A percentile compares a stretch with the other conserved stretches of the same genome.
Evolutionary conservation across 23 red algal genomes (phyloP).

Genomic region (Gracilariopsis chorda): DNA sequence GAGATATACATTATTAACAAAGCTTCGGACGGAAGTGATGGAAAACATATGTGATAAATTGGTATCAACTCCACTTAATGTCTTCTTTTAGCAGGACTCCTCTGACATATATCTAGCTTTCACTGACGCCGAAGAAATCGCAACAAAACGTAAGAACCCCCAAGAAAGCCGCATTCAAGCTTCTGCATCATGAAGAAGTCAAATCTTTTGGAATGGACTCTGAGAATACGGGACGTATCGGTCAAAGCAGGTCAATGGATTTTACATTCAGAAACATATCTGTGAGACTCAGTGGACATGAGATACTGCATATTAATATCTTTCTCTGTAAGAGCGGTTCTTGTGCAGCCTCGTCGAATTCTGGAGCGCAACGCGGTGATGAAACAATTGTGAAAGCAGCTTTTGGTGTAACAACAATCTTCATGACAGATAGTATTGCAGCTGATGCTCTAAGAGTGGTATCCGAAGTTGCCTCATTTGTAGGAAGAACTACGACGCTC

Average conservation of each 20-base stretch:
- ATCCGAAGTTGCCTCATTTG: conserved; percentile 49
- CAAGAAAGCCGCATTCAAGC: neutral
- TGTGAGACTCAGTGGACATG: conserved; percentile 11
- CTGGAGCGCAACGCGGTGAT: neutral
- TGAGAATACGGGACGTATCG: too few species aligned
- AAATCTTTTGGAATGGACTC: neutral
- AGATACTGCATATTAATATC: conserved; percentile 6
- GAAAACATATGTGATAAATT: neutral
- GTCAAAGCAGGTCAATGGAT: neutral
- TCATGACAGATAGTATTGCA: conserved; percentile 36
- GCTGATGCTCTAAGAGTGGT: conserved; percentile 46
- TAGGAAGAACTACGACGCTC: neutral
- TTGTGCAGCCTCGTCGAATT: neutral
- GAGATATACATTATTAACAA: neutral
- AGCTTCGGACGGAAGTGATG: neutral
- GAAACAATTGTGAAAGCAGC: conserved; percentile 24
- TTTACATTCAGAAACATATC: conserved; percentile 11
- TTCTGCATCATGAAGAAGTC: neutral
- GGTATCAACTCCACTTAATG: neutral
- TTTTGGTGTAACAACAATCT: conserved; percentile 22
- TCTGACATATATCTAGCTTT: neutral
- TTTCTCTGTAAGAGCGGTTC: conserved; percentile 43
- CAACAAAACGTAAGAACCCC: too few species aligned
- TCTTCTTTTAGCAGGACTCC: neutral
- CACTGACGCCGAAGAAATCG: neutral